Base-by-base conservation (phyloP, 192 early-diverging fungal species). In the Spizellomyces punctatus region DNA sequence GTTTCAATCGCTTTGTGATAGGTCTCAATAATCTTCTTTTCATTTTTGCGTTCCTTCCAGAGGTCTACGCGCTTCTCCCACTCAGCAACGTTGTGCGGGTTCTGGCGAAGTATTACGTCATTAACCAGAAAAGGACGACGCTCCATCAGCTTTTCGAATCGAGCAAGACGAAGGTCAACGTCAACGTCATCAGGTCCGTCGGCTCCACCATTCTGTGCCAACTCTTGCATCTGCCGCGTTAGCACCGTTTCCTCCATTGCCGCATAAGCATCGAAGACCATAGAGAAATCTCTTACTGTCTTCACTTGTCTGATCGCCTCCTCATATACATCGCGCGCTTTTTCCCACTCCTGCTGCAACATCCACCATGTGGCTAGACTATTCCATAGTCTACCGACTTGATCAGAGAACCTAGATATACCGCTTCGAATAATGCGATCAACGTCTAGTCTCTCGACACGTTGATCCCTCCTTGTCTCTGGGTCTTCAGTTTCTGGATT, bases 191-290 rank as follows among this genome's bases (percentile, higher is more conserved):
- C 85, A 4, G 78, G 81, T 21, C 74, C 79, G 6, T 69, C 75
- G 6, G 46, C 46, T 6, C 75, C 83, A 21, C 67, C 73, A 16
- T 78, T 76, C 12, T 79, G 72, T 16, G 85, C 89, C 22, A 90
- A 82, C 14, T 77, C 76, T 69, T 91, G 90, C 90, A 98, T 91
- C 22, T 86, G 88, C 9, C 82, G 80, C 8, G 86, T 79, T 43
- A 98, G 88, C 46, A 92, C 83, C 12, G 82, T 80, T 74, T 97
- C 95, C 67, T 95, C 93, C 66, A 96, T 91, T 61, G 96, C 89
- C 10, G 94, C 93, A 74, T 98, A 99, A 1, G 95, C 91, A 70
- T 99, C 95, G 85, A 99, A 99, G 68, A 99, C 90, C 69, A 92
- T 86, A 0, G 94, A 90, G 69, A 99, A 99, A 75, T 98, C 96